phyloP scores from a whole-genome alignment of 352 stramenopile genomes.

The Blastocystis sp. region DNA sequence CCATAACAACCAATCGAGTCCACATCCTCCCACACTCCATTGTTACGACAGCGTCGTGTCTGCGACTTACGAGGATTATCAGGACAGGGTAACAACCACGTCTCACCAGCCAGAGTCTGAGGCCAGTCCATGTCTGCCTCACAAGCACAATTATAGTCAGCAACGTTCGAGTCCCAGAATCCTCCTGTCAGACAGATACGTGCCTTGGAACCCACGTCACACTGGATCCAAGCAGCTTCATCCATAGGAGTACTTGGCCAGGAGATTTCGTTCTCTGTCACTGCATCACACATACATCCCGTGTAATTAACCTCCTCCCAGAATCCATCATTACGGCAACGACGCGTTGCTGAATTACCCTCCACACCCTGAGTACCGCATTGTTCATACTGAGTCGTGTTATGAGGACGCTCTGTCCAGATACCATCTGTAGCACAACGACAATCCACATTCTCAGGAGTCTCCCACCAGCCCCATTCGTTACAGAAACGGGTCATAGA shows the following conservation, averaged over 20 bases:
- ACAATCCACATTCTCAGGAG: background rate
- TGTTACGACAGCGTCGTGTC: background rate
- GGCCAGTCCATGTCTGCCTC: background rate
- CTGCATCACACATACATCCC: background rate
- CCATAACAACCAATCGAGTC: conserved; percentile 1
- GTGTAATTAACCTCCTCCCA: background rate
- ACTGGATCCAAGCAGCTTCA: background rate
- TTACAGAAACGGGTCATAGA: background rate
- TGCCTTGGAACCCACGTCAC: conserved; percentile 5
- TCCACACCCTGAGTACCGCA: background rate
- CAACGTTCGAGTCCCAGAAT: background rate
- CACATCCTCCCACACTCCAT: conserved; percentile 6
- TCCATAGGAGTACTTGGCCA: background rate
- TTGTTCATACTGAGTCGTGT: background rate
- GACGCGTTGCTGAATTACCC: background rate
- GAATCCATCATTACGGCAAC: background rate
- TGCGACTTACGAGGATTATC: background rate
- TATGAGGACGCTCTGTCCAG: background rate
- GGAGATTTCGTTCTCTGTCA: background rate
- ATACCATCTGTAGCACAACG: background rate
- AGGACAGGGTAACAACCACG: background rate
- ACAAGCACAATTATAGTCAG: conserved; percentile 4
- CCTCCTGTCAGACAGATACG: background rate
- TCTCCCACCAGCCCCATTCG: background rate
- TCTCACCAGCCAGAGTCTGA: background rate